Conservation (phyloP, 2,329 filamentous ascomycete genomes). For the Macroventuria anomochaeta region DNA sequence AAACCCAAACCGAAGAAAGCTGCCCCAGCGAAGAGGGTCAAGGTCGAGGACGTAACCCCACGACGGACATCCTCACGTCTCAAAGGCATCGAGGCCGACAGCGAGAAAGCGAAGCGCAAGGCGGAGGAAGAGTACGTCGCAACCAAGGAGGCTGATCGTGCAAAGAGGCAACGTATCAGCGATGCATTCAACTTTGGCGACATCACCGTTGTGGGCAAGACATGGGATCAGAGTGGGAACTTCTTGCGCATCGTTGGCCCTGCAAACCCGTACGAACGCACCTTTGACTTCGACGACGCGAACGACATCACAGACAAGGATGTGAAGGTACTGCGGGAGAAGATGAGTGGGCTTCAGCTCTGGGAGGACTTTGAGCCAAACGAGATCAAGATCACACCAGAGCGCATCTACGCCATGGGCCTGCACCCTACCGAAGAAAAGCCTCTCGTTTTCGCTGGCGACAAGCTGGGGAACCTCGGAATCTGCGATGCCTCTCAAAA, state of each 20-base stretch:
- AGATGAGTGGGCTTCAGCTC: constrained; percentile 77
- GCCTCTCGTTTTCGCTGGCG: constrained; percentile 87
- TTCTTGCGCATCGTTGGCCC: constrained; percentile 72
- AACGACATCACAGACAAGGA: constrained; percentile 79
- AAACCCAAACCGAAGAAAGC: constrained; percentile 55
- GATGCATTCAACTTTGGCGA: constrained; percentile 75
- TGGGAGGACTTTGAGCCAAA: constrained; percentile 84
- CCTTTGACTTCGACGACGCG: constrained; percentile 84
- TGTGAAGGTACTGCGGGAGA: constrained; percentile 73
- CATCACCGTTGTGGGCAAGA: constrained; percentile 79
- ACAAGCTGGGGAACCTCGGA: constrained; percentile 90
- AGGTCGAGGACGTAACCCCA: constrained; percentile 63
- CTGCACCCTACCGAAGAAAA: constrained; percentile 90
- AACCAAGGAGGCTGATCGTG: constrained; percentile 62
- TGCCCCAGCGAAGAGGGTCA: constrained; percentile 58
- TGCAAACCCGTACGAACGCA: constrained; percentile 80
- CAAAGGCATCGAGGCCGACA: constrained; percentile 68
- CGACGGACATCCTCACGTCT: constrained; percentile 68
- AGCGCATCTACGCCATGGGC: constrained; percentile 71
- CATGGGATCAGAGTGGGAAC: constrained; percentile 72
- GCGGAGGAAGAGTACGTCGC: constrained; percentile 68
- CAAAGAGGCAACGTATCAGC: constrained; percentile 69
- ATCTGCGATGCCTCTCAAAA: constrained; percentile 87
- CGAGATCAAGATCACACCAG: constrained; percentile 53
- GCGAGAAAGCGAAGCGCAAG: constrained; percentile 72